Evolutionary conservation across 2,329 filamentous ascomycete species (phyloP).

Genomic region (Neurospora sp.): DNA sequence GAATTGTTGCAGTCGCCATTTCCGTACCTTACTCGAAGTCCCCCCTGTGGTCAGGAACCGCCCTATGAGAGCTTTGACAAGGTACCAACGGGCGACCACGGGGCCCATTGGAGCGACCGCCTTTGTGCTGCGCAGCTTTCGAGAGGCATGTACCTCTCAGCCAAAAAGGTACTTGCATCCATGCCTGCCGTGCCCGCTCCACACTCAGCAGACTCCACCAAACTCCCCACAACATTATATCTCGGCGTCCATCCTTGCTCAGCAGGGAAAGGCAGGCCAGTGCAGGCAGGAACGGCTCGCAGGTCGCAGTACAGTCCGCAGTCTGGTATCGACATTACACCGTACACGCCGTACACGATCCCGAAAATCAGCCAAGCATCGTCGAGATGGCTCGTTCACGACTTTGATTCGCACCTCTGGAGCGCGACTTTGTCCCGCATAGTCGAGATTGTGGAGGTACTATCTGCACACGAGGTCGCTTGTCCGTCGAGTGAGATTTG

Average conservation of each 20-base stretch:
- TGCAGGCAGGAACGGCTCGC: not conserved
- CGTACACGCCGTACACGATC: not conserved
- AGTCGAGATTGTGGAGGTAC: not conserved
- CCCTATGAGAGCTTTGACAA: not conserved
- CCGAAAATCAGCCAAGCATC: conserved; percentile 8
- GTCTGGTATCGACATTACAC: not conserved
- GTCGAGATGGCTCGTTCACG: conserved; percentile 4
- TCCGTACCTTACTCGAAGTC: not conserved
- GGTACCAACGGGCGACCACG: not conserved
- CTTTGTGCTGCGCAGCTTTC: not conserved
- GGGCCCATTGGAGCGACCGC: not conserved
- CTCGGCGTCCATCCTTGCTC: not conserved
- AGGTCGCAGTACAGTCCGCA: not conserved
- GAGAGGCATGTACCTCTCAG: not conserved
- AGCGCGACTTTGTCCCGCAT: not conserved
- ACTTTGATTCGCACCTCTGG: conserved; percentile 14
- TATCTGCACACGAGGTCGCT: not conserved
- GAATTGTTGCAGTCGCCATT: not conserved
- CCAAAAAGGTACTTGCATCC: not conserved
- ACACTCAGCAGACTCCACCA: not conserved
- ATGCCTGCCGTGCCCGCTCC: not conserved
- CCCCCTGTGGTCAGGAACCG: not conserved
- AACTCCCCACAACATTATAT: not conserved
- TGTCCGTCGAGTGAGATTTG: not conserved
- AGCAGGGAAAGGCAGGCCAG: not conserved